Base-by-base conservation (phyloP, 176 grass and related monocot genomes). In the Triticum dicoccoides region DNA sequence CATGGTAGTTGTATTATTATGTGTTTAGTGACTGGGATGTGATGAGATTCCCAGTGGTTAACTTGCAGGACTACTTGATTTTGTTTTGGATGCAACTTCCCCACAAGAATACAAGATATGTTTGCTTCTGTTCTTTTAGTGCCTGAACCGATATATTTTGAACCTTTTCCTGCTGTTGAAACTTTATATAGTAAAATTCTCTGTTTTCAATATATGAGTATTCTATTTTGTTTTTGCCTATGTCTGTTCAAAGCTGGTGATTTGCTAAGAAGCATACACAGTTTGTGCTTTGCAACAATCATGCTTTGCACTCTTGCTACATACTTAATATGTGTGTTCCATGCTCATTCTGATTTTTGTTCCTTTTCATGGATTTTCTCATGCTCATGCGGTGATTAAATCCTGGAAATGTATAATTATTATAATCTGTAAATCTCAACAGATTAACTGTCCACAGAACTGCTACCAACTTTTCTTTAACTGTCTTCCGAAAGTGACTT, bases 381-480 rank as follows among this genome's bases (percentile, higher is more conserved):
- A 12, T 44, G 34, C 64, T 59, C 9, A 32, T 33, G 15, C 5
- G 11, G 2, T n/a, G 77, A 77, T 66, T 30, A 21, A 84, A 76
- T 66, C 81, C 30, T 29, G 44, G 44, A 69, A 29, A 21, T 56
- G 15, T 81, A 52, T 62, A 45, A 13, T 81, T 67, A 42, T 8
- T 61, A 52, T 62, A 67, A 18, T 81, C 56, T 86, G 71, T 66
- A 65, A 76, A 84, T 85, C 18, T 42, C 52, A 5, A 35, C 58
- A 45, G 34, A 83, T 87, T 74, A 17, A 38, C 58, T 76, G 21
- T 65, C 54, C 34, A 35, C 35, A 80, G 8, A 37, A 51, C 76
- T 61, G 49, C 52, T 82, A 34, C 62, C 65, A 49, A 76, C 73
- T 71, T 72, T 83, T 41, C 82, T 88, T 82, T 15, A 70, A 65